These are phyloP conservation scores for Amanita rubescens DNA, from an alignment of 768 basidiomycete species.

Conservation along the genomic window DNA sequence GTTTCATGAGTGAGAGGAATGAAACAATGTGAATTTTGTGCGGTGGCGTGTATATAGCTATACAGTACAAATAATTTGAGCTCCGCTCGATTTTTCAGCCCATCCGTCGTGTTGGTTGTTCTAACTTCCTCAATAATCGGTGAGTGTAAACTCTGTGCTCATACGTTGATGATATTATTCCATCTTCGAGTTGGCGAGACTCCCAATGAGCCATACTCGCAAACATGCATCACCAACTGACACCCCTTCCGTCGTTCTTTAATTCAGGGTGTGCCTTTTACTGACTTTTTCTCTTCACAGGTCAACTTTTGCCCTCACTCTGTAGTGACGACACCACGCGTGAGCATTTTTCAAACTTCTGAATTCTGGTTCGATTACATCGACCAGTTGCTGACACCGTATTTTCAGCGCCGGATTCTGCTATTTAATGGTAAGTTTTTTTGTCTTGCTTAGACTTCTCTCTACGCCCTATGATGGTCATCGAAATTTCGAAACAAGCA, in stretches of 20 bases:
- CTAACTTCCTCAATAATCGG: no score
- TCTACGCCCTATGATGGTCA: slow-evolving; percentile 39
- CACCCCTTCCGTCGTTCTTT: slow-evolving; percentile 14
- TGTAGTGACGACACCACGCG: slow-evolving; percentile 28
- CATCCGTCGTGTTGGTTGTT: no score
- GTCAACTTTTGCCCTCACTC: slow-evolving; percentile 3
- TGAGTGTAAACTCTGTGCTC: slow-evolving; percentile 20
- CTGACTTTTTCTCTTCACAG: no score
- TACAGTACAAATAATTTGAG: slow-evolving; percentile 36
- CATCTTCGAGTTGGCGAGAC: slow-evolving; percentile 69
- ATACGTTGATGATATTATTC: slow-evolving; percentile 57
- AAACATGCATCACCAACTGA: slow-evolving; percentile 74
- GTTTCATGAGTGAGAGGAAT: background rate
- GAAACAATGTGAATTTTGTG: slow-evolving; percentile 2
- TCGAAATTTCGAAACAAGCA: slow-evolving; percentile 53
- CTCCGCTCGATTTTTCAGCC: slow-evolving; percentile 27
- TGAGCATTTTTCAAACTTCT: slow-evolving; percentile 12
- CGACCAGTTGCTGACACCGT: background rate
- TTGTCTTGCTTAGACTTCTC: background rate
- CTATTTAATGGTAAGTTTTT: slow-evolving; percentile 5
- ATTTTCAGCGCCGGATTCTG: background rate
- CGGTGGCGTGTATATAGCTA: slow-evolving; percentile 22
- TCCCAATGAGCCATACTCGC: slow-evolving; percentile 63
- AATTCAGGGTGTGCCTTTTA: no score
- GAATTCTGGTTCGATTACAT: background rate